Evolutionary conservation across 257 asterid genomes (phyloP).

Genomic region (Capsicum baccatum): DNA sequence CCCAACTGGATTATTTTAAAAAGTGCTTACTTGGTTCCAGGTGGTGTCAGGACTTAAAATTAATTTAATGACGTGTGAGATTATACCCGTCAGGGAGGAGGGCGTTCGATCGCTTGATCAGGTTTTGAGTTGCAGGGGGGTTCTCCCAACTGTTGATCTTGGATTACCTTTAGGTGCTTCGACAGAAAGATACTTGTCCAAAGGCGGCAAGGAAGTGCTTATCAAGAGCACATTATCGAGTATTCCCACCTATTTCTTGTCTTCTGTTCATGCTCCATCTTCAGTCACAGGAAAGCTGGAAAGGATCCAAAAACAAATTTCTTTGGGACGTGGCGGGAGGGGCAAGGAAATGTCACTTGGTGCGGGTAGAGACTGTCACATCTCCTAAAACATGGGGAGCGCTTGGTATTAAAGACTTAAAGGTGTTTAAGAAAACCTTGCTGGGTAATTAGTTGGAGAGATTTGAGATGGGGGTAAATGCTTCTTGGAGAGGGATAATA

Average conservation of each 20-base stretch:
- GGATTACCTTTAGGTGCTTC: neutral
- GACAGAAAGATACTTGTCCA: neutral
- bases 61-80: neutral
- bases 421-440: neutral
- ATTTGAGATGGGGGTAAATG: neutral
- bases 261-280: neutral
- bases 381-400: neutral
- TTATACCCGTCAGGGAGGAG: too few relatives aligned
- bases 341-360: neutral
- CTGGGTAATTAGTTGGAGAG: neutral
- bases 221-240: neutral
- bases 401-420: neutral
- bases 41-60: neutral
- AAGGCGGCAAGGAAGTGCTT: neutral
- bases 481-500: neutral
- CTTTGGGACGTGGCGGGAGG: neutral
- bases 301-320: neutral
- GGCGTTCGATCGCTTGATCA: neutral
- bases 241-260: neutral
- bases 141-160: neutral
- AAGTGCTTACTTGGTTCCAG: neutral
- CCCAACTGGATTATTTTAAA: neutral
- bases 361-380: neutral
- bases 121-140: neutral
- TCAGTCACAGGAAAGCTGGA: neutral